phyloP scores from a whole-genome alignment of 2,329 filamentous ascomycete genomes.

The Clarireedia hainanense region DNA sequence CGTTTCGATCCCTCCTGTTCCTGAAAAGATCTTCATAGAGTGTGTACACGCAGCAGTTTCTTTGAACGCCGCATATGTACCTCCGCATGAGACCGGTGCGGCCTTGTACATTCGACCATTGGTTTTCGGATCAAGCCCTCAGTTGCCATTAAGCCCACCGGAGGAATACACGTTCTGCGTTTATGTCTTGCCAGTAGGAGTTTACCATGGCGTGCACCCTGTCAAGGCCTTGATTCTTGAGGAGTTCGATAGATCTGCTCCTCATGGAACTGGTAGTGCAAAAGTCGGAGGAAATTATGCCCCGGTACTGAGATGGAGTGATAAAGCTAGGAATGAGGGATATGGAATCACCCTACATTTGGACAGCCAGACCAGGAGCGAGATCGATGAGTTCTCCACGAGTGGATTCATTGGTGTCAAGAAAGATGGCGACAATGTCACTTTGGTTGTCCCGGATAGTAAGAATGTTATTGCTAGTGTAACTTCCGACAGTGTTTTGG shows the following conservation, averaged over 20 bases:
- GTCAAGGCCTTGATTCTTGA: conserved; percentile 86
- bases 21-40: conserved; percentile 65
- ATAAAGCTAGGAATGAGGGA: conserved; percentile 68
- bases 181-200: conserved; percentile 84
- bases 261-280: conserved; percentile 80
- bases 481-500: conserved; percentile 69
- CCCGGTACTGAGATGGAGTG: conserved; percentile 80
- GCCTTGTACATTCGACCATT: conserved; percentile 90
- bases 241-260: conserved; percentile 89
- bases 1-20: conserved; percentile 76
- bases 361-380: conserved; percentile 73
- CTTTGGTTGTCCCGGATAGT: conserved; percentile 75
- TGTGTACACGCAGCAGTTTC: conserved; percentile 75
- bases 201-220: conserved; percentile 85
- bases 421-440: conserved; percentile 35
- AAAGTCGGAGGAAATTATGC: conserved; percentile 97
- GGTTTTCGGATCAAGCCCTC: conserved; percentile 78
- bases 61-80: conserved; percentile 84
- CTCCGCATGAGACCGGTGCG: conserved; percentile 79
- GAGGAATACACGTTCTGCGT: conserved; percentile 91
- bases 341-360: conserved; percentile 94
- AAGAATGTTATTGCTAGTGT: conserved; percentile 82
- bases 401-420: conserved; percentile 83
- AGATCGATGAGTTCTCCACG: conserved; percentile 94
- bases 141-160: conserved; percentile 77